Conservation (phyloP, 306 rosid species). For the Psophocarpus tetragonolobus region DNA sequence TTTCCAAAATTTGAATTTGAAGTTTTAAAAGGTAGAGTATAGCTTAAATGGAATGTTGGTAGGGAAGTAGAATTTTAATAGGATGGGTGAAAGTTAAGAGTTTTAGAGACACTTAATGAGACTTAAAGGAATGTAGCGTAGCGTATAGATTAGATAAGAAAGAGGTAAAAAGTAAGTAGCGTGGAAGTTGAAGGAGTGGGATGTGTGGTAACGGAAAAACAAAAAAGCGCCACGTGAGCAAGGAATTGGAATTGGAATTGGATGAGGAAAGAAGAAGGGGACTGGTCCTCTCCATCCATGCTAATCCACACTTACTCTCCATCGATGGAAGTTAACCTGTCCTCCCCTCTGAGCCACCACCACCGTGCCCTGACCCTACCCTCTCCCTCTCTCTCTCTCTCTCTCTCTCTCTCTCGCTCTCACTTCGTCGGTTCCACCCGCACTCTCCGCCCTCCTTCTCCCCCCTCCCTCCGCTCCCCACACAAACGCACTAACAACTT, state of each 20-base stretch:
- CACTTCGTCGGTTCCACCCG: slow-evolving; percentile 61
- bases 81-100: too few species aligned
- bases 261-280: slow-evolving; percentile 46
- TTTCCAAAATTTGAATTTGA: too few species aligned
- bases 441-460: slow-evolving; percentile 44
- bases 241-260: slow-evolving; percentile 37
- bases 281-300: slow-evolving; percentile 44
- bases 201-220: slow-evolving; percentile 23
- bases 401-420: slow-evolving; percentile 44
- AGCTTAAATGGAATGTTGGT: too few species aligned
- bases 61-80: too few species aligned
- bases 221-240: slow-evolving; percentile 43
- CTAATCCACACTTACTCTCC: slow-evolving; percentile 26
- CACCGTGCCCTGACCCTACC: slow-evolving; percentile 41
- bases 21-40: too few species aligned
- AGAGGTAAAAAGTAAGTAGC: too few species aligned
- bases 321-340: slow-evolving; percentile 69
- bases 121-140: too few species aligned
- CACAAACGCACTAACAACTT: slow-evolving; percentile 25
- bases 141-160: too few species aligned
- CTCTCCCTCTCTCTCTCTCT: slow-evolving; percentile 46
- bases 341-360: slow-evolving; percentile 53
- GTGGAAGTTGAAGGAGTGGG: too few species aligned
- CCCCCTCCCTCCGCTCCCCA: slow-evolving; percentile 44
- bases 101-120: too few species aligned